phyloP scores from a whole-genome alignment of 2,329 filamentous ascomycete genomes.

The Penicillium janthinellum region DNA sequence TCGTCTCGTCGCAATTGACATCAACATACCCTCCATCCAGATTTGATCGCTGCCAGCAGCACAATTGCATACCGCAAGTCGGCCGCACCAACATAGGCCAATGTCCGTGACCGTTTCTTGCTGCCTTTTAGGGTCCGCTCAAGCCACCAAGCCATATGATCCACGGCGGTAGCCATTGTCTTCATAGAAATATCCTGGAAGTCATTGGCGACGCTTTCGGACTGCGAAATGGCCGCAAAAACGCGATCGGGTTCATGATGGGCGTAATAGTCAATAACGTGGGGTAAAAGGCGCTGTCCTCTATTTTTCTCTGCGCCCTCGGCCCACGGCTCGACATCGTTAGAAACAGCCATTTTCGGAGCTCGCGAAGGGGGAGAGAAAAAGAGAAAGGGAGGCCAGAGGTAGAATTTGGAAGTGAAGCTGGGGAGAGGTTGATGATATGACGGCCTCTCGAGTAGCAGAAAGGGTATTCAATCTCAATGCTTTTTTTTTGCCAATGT shows the following conservation, averaged over 20 bases:
- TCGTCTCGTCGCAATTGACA: neutral
- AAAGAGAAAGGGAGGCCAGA: neutral
- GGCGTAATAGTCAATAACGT: slow-evolving; percentile 19
- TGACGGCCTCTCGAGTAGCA: neutral
- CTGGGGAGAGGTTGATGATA: neutral
- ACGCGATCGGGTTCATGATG: slow-evolving; percentile 18
- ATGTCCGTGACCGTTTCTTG: slow-evolving; percentile 6
- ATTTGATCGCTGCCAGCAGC: slow-evolving; percentile 18
- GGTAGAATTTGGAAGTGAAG: neutral
- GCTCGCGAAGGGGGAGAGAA: neutral
- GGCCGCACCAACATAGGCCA: slow-evolving; percentile 16
- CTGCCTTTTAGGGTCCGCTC: slow-evolving; percentile 8
- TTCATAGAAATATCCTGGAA: slow-evolving; percentile 17
- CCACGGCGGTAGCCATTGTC: slow-evolving; percentile 11
- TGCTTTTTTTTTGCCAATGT: neutral
- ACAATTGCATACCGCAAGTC: slow-evolving; percentile 17
- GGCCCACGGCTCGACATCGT: slow-evolving; percentile 7
- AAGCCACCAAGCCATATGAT: slow-evolving; percentile 18
- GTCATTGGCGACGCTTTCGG: slow-evolving; percentile 9
- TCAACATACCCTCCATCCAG: slow-evolving; percentile 16
- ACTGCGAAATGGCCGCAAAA: slow-evolving; percentile 12
- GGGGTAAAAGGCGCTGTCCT: slow-evolving; percentile 16
- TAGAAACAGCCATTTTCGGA: slow-evolving; percentile 6
- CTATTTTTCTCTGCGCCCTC: slow-evolving; percentile 15
- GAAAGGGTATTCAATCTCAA: neutral